Base-by-base conservation (phyloP, 1,139 yeast species). In the Sugiyamaella castrensis region DNA sequence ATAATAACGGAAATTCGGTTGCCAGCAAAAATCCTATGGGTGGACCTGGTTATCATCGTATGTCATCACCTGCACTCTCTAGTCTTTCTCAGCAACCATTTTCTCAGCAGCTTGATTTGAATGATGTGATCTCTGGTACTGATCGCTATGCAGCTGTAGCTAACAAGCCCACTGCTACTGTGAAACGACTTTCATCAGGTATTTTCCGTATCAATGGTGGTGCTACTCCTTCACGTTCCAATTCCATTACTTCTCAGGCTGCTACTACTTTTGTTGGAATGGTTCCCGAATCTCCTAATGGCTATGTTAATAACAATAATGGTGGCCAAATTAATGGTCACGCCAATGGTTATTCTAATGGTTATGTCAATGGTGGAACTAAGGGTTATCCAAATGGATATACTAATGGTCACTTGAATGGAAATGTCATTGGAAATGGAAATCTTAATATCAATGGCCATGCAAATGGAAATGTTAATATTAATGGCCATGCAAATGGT, bases 91-190 rank as follows among this genome's bases (percentile, higher is more conserved):
- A 37, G n/a, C 54, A 36, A 34, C 53, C 59, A 29, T 61, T 58
- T 48, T 63, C 67, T 16, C 68, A 64, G 47, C 58, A 55, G 43
- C 51, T 64, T 48, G 67, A 64, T 46, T 58, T 64, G 12, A 64
- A 57, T 41, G 63, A 64, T 27, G 57, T 63, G 31, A 51, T 57
- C 49, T 50, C 52, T n/a, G 33, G 55, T 7, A 57, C 60, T n/a
- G 66, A 60, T 52, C 50, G 67, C 19, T 64, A 62, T 49, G 64
- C 60, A 9, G 41, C 36, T 9, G 47, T 53, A 9, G 26, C 55
- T 26, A 48, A 46, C 37, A 50, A 51, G 39, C 51, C 56, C 8
- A 33, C 39, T 15, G 34, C 55, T 11, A 33, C 43, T 11, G 37
- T 48, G 3, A 37, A 48, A 24, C 46, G 57, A 16, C 40, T 54